Percentiles rank a stretch among this genome's conserved stretches.
Conservation (phyloP, 2,329 filamentous ascomycete genomes). For the Penicillium sp. region DNA sequence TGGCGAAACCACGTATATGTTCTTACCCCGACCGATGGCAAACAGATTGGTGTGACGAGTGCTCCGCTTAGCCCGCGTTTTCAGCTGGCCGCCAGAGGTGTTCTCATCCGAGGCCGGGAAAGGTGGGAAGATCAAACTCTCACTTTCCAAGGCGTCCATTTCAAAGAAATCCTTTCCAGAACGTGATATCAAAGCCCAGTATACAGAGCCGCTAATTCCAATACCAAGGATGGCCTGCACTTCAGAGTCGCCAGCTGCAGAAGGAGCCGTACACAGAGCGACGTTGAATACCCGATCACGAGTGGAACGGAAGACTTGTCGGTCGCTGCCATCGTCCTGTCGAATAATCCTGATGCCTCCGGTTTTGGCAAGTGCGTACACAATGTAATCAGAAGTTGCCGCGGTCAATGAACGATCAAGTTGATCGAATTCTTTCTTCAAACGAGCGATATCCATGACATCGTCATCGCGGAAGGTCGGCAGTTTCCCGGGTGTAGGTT, state of each 20-base stretch:
- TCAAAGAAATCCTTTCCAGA: slow-evolving; percentile 76
- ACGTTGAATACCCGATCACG: slow-evolving; percentile 96
- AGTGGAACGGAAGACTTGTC: slow-evolving; percentile 86
- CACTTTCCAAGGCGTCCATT: slow-evolving; percentile 74
- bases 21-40: slow-evolving; percentile 91
- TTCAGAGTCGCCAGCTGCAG: slow-evolving; percentile 54
- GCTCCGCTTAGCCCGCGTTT: slow-evolving; percentile 90
- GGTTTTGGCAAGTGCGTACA: slow-evolving; percentile 90
- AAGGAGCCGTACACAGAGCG: slow-evolving; percentile 69
- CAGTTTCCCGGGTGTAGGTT: slow-evolving; percentile 43
- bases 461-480: slow-evolving; percentile 71
- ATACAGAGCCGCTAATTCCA: slow-evolving; percentile 92
- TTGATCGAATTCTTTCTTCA: slow-evolving; percentile 98
- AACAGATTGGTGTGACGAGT: slow-evolving; percentile 90
- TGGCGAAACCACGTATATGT: slow-evolving; percentile 81
- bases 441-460: slow-evolving; percentile 85
- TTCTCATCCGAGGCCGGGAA: slow-evolving; percentile 84
- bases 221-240: slow-evolving; percentile 87
- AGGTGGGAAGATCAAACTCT: slow-evolving; percentile 86
- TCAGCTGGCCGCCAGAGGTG: slow-evolving; percentile 84
- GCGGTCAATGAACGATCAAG: slow-evolving; percentile 90
- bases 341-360: slow-evolving; percentile 90
- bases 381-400: slow-evolving; percentile 86
- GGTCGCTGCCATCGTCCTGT: slow-evolving; percentile 88
- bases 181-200: slow-evolving; percentile 82